Evolutionary conservation across 1,284 basidiomycete genomes (phyloP).

Genomic region (Papiliotrema fonsecae): DNA sequence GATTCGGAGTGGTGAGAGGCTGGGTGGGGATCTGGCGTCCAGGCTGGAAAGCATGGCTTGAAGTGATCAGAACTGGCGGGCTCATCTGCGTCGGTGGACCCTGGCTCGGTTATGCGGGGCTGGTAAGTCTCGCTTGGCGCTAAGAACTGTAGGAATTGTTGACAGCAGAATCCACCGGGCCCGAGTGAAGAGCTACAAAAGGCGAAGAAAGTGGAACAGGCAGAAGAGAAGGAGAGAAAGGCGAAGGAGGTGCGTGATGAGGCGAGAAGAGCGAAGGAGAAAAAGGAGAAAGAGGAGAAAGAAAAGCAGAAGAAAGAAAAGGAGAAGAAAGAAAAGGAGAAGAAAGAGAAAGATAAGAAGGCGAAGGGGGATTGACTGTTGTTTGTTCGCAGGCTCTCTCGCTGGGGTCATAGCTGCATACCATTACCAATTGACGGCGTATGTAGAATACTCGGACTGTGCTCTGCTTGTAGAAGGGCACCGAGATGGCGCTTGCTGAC

Average conservation of each 20-base stretch:
- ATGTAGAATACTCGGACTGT: no score
- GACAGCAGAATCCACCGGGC: neutral
- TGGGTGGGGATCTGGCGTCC: conserved; percentile 10
- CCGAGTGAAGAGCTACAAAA: conserved; percentile 2
- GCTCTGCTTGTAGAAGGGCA: no score
- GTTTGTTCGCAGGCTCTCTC: no score
- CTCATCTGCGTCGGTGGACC: conserved; percentile 16
- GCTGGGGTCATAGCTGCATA: no score
- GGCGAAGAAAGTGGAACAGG: neutral
- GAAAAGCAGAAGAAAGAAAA: neutral
- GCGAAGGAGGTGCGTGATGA: neutral
- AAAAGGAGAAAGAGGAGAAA: neutral
- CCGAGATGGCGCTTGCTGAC: neutral
- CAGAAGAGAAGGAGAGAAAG: neutral
- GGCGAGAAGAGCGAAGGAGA: neutral
- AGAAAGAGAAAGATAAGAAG: neutral
- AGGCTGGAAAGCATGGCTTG: conserved; percentile 10
- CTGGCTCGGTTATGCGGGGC: conserved; percentile 15
- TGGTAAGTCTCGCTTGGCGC: conserved; percentile 10
- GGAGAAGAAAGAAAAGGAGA: neutral
- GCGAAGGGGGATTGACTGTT: neutral
- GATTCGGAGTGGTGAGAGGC: conserved; percentile 10
- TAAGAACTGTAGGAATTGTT: neutral
- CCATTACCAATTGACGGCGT: no score
- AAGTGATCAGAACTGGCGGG: conserved; percentile 11